A percentile compares a stretch with the other conserved stretches of the same genome.
phyloP scores from a whole-genome alignment of 306 rosid genomes.

The Mimosa pudica region DNA sequence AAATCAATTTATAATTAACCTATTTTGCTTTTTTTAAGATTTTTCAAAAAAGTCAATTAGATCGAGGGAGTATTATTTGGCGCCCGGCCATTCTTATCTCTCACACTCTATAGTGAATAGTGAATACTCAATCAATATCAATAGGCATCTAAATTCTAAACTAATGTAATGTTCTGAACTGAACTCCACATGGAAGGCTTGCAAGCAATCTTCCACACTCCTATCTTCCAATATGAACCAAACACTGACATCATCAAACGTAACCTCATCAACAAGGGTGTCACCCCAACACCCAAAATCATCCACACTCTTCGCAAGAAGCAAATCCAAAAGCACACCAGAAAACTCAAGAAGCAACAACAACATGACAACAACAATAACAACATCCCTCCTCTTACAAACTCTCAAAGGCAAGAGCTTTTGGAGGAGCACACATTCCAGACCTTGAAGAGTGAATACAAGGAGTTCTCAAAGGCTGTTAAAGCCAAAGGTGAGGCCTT shows the following conservation, averaged over 20 bases:
- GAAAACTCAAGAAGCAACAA: slow-evolving; percentile 56
- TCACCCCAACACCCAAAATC: slow-evolving; percentile 71
- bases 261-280: slow-evolving; percentile 55
- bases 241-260: slow-evolving; percentile 60
- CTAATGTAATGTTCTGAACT: not conserved
- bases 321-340: slow-evolving; percentile 74
- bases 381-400: slow-evolving; percentile 47
- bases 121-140: no score
- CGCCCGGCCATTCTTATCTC: no score
- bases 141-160: not conserved
- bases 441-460: slow-evolving; percentile 59
- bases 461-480: slow-evolving; percentile 53
- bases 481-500: slow-evolving; percentile 33
- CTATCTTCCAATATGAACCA: slow-evolving; percentile 60
- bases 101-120: no score
- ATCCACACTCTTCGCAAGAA: slow-evolving; percentile 83
- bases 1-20: no score
- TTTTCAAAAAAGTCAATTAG: no score
- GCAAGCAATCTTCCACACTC: slow-evolving; percentile 31
- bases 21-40: no score
- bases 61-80: no score
- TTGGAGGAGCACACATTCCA: slow-evolving; percentile 59
- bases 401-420: slow-evolving; percentile 46
- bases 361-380: slow-evolving; percentile 27
- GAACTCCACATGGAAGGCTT: slow-evolving; percentile 60